These are phyloP conservation scores for Taphrina flavorubra DNA, from an alignment of 1,139 yeast species.

Conservation along the genomic window DNA sequence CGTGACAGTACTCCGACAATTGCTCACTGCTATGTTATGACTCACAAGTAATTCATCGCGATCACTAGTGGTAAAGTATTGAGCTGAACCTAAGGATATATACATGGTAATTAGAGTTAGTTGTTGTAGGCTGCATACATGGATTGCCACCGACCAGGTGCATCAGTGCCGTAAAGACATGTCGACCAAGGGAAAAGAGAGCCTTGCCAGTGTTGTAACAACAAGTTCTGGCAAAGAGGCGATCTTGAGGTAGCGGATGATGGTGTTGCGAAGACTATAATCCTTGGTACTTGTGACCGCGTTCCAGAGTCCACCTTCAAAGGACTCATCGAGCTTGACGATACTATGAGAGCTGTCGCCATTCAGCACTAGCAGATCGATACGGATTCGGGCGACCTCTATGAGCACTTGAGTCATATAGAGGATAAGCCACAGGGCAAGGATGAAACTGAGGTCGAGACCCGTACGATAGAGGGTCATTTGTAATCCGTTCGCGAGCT, in stretches of 20 bases:
- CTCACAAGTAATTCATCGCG: background rate
- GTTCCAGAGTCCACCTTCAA: background rate
- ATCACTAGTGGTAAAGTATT: background rate
- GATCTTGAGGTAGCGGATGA: conserved; percentile 3
- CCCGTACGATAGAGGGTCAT: conserved; percentile 1
- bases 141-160: background rate
- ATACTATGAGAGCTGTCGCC: conserved; percentile 27
- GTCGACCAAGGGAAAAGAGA: conserved; percentile 5
- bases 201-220: background rate
- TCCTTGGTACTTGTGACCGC: conserved; percentile 3
- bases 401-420: background rate
- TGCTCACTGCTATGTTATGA: too few relatives aligned
- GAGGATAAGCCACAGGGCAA: background rate
- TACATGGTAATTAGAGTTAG: too few relatives aligned
- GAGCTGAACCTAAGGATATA: too few relatives aligned
- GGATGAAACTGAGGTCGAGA: background rate
- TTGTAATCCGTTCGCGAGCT: conserved; percentile 1
- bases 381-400: conserved; percentile 15
- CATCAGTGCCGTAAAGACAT: background rate
- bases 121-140: background rate
- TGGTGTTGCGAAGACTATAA: conserved; percentile 1
- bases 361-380: conserved; percentile 10
- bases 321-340: conserved; percentile 14
- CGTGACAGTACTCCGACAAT: too few relatives aligned
- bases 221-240: conserved; percentile 2